phyloP scores from a whole-genome alignment of 2,329 filamentous ascomycete genomes.

The Amesomyces nigricolor region DNA sequence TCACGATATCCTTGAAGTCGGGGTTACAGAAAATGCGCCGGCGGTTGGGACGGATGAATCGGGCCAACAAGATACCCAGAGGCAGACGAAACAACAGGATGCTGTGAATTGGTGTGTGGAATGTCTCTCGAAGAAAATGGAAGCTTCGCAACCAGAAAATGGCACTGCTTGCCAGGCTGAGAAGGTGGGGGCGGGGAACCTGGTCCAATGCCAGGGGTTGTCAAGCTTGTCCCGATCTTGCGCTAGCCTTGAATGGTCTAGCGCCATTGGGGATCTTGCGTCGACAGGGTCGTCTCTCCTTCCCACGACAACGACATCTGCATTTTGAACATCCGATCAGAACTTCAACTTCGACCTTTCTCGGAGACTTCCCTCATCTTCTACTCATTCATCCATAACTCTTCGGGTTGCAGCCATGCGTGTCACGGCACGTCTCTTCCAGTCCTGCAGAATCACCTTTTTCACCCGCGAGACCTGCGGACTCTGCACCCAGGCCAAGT shows the following conservation, averaged over 20 bases:
- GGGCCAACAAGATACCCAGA: neutral
- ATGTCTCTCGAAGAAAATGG: conserved; percentile 26
- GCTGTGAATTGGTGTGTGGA: conserved; percentile 7
- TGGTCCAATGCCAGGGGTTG: neutral
- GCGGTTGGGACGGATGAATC: no score
- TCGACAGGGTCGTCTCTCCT: neutral
- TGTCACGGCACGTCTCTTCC: conserved; percentile 44
- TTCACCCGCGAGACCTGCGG: conserved; percentile 69
- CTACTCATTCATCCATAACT: neutral
- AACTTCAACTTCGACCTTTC: neutral
- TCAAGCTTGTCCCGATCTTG: neutral
- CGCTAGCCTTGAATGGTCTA: conserved; percentile 9
- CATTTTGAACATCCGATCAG: no score
- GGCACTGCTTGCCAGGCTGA: neutral
- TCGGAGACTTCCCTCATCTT: neutral
- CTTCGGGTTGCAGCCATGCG: conserved; percentile 39
- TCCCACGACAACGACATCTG: neutral
- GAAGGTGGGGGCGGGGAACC: conserved; percentile 24
- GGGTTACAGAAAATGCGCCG: no score
- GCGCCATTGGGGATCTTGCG: neutral
- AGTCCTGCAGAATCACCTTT: conserved; percentile 62
- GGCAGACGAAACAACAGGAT: neutral
- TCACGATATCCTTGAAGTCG: no score
- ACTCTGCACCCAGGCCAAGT: conserved; percentile 63
- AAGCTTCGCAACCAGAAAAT: conserved; percentile 17